Evolutionary conservation across 257 asterid genomes (phyloP).

Genomic region (Solanum piurae): DNA sequence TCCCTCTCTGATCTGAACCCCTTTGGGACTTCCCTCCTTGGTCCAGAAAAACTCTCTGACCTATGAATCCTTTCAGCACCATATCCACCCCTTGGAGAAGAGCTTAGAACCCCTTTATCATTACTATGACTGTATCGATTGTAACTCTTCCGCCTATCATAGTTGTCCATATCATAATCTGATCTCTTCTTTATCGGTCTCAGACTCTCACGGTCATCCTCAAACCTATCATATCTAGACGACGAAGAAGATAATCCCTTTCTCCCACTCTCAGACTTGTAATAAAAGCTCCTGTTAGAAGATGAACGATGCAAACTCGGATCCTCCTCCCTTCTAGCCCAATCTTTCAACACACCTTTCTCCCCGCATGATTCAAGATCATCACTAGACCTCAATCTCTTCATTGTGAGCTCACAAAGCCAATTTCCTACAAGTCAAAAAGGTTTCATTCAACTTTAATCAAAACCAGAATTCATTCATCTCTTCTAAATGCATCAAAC

Average conservation of each 20-base stretch:
- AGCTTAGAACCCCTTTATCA: slow-evolving; percentile 57
- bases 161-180: slow-evolving; percentile 53
- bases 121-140: slow-evolving; percentile 57
- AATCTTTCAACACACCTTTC: slow-evolving; percentile 58
- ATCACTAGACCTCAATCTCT: slow-evolving; percentile 81
- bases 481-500: not conserved
- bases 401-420: slow-evolving; percentile 31
- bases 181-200: slow-evolving; percentile 56
- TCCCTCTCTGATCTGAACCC: slow-evolving; percentile 96
- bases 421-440: slow-evolving; percentile 1
- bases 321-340: slow-evolving; percentile 79
- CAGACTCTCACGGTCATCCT: slow-evolving; percentile 71
- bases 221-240: slow-evolving; percentile 66
- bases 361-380: slow-evolving; percentile 77
- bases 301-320: slow-evolving; percentile 53
- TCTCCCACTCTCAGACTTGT: slow-evolving; percentile 69
- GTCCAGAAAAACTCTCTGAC: slow-evolving; percentile 77
- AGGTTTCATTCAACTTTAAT: slow-evolving; percentile 9
- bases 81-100: slow-evolving; percentile 66
- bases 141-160: slow-evolving; percentile 66
- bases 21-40: slow-evolving; percentile 85
- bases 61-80: slow-evolving; percentile 63
- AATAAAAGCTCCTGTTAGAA: slow-evolving; percentile 53
- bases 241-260: slow-evolving; percentile 59
- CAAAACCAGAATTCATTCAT: not conserved